These are phyloP conservation scores for Garcia nutans DNA, from an alignment of 345 rosid species.

Conservation along the genomic window DNA sequence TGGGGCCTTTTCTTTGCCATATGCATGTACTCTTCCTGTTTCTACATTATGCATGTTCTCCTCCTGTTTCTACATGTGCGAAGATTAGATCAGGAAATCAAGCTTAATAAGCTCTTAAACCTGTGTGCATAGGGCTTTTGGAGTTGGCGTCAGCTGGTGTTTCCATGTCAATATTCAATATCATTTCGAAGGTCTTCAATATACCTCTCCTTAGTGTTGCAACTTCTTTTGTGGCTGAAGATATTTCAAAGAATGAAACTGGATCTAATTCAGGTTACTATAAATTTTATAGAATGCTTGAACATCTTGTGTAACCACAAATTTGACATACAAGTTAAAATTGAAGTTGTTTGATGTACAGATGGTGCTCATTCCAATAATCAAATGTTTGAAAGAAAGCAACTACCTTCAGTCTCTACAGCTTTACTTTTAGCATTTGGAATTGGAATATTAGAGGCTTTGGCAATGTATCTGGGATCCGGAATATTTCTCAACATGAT, in stretches of 20 bases:
- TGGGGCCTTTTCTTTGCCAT: not conserved
- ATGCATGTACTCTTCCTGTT: not conserved
- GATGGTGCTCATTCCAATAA: conserved; percentile 1
- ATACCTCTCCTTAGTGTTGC: conserved; percentile 92
- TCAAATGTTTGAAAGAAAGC: conserved; percentile 23
- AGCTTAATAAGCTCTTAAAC: conserved; percentile 2
- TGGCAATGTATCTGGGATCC: conserved; percentile 35
- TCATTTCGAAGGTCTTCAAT: conserved; percentile 85
- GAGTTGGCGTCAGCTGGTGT: conserved; percentile 91
- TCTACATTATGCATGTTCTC: not conserved
- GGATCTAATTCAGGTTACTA: conserved; percentile 16
- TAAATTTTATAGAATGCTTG: not conserved
- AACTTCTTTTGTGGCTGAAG: conserved; percentile 99
- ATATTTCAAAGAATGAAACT: conserved; percentile 57
- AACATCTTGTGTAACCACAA: not conserved
- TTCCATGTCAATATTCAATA: conserved; percentile 75
- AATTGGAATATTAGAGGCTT: conserved; percentile 35
- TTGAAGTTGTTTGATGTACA: conserved; percentile 17
- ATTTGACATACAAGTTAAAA: conserved; percentile 5
- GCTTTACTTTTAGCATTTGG: conserved; percentile 33
- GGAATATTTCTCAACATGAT: conserved; percentile 33
- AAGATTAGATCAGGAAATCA: not conserved
- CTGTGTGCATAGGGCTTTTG: conserved; percentile 34
- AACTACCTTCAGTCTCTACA: conserved; percentile 37
- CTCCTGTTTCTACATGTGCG: not conserved